Base-by-base conservation (phyloP, 345 rosid genomes). In the Melaleuca quinquenervia region DNA sequence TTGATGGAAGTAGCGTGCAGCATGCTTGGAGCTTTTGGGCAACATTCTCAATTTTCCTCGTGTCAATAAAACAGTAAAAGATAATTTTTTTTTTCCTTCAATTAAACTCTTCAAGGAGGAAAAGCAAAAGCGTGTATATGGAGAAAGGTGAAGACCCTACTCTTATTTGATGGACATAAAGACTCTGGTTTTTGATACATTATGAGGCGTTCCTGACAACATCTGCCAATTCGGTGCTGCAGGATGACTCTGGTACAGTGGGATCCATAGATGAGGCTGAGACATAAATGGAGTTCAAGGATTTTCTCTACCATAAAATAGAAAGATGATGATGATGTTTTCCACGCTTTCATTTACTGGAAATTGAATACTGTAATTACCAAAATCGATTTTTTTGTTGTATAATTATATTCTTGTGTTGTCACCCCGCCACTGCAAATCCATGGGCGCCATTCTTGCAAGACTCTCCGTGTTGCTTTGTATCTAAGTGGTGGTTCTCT, bases 1-100 rank as follows among this genome's bases (percentile, higher is more conserved):
- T 90, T 97, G 88, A 88, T 96, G 94, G 98, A 97, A 90, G 92
- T 97, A 70, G 95, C 98, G 16, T 97, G 99, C 91, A 89, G 92
- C 52, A 87, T 96, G 93, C 93, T 94, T 44, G 95, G 92, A 58
- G 86, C 91, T 50, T 83, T 93, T 58, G 94, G 96, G 52, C 95
- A 88, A 32, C 91, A 86, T 82, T 96, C 96, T 12, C 92, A 82
- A 52, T 90, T 94, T 84, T 86, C 90, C 52, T 88, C 94, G 7
- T 95, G 99, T 90, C 93, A 92, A 89, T 96, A 90, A 94, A 86
- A 76, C 78, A 84, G 88, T 29, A 2, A 75, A 6, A 82, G 83
- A 58, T 76, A 62, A 7, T 11, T 15, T 32, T 50, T 36, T 58
- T 82, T 60, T 74, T n/a, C n/a, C 64, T 70, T 70, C 83, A 45